A percentile compares a stretch with the other conserved stretches of the same genome.
These are phyloP conservation scores for Eucalyptus guilfoylei DNA, from an alignment of 345 rosid species.

Conservation along the genomic window DNA sequence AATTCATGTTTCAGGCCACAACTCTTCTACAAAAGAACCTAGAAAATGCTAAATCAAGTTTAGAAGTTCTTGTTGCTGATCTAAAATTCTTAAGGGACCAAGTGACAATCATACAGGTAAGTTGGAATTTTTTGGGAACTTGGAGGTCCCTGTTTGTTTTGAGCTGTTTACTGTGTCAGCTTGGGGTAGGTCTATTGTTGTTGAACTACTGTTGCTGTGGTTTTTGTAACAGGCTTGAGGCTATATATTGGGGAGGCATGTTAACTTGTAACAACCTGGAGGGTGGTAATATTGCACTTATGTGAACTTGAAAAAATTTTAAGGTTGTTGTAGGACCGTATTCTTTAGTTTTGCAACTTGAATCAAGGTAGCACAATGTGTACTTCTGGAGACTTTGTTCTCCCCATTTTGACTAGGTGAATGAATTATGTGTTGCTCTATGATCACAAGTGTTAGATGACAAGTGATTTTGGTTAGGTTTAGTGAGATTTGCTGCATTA, in stretches of 20 bases:
- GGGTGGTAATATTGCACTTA: background rate
- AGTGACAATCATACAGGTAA: background rate
- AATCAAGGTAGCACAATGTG: background rate
- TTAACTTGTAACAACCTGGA: background rate
- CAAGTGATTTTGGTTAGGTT: background rate
- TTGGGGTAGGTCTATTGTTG: background rate
- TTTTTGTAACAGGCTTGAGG: background rate
- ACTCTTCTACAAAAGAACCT: conserved; percentile 68
- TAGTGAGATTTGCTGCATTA: background rate
- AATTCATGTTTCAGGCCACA: conserved; percentile 40
- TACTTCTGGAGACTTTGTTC: background rate
- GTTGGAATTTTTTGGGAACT: too few relatives aligned
- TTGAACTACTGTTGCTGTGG: background rate
- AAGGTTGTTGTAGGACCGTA: background rate
- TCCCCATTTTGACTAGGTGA: background rate
- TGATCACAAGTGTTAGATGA: background rate
- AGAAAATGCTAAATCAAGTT: conserved; percentile 62
- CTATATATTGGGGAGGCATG: background rate
- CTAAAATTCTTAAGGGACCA: conserved; percentile 57
- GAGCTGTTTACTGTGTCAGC: background rate
- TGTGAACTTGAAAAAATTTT: background rate
- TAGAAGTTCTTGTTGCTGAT: too few relatives aligned
- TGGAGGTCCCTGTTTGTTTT: background rate
- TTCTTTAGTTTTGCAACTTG: background rate
- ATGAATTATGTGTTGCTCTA: background rate